phyloP scores from a whole-genome alignment of 805 yeast species.

The Metschnikowia santaceciliae region DNA sequence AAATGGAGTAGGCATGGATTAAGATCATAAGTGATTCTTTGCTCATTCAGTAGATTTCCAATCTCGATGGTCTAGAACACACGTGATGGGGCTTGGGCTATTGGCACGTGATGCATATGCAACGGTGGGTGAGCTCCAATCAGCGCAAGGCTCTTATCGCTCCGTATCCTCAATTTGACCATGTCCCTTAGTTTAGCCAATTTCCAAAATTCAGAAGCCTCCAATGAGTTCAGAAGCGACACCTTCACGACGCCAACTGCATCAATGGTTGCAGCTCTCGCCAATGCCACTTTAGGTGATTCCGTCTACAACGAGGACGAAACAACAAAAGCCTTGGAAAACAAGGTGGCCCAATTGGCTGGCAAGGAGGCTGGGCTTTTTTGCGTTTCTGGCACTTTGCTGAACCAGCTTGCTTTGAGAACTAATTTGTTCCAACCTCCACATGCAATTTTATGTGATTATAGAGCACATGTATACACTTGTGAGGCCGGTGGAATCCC shows the following conservation, averaged over 20 bases:
- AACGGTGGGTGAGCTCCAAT: background rate
- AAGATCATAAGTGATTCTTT: too few relatives aligned
- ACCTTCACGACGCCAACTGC: conserved; percentile 22
- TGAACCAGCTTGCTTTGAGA: conserved; percentile 39
- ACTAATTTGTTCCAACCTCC: conserved; percentile 42
- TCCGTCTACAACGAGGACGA: conserved; percentile 41
- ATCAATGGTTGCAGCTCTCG: conserved; percentile 15
- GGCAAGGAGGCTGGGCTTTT: conserved; percentile 39
- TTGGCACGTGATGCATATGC: background rate
- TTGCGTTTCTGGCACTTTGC: conserved; percentile 42
- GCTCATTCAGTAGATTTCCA: too few relatives aligned
- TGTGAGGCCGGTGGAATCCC: conserved; percentile 44
- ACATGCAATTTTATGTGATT: conserved; percentile 36
- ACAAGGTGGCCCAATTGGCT: conserved; percentile 30
- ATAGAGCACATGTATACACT: conserved; percentile 33
- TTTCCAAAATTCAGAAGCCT: conserved; percentile 12
- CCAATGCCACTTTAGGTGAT: conserved; percentile 35
- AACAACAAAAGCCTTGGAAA: conserved; percentile 31
- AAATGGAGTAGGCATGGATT: too few relatives aligned
- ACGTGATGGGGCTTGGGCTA: background rate
- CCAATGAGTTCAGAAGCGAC: conserved; percentile 18
- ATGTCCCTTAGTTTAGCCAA: conserved; percentile 13
- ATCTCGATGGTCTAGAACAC: background rate
- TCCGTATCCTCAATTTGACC: background rate
- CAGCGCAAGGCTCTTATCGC: background rate